Evolutionary conservation across 441 rosid species (phyloP), one percentile per base, ranked within the genome.

Genomic region (Biscutella laevigata): DNA sequence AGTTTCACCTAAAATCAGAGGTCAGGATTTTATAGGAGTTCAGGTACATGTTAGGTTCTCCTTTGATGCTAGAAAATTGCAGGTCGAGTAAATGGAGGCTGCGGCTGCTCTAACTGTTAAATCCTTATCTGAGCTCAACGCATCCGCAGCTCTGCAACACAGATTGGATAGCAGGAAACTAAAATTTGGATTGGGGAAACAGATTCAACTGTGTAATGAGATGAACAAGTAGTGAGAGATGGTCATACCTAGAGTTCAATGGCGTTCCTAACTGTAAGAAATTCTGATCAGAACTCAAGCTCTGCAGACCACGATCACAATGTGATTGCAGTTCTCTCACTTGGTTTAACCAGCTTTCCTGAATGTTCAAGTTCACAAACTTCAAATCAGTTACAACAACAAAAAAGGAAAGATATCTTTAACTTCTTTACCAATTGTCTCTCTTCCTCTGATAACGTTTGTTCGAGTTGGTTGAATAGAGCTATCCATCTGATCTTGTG

Each of bases 51-150:
- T 59, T 34, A 79, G 78, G 30, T 86, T 80, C 49, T 82, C 92
- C 75, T 79, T n/a, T n/a, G n/a, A n/a, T n/a, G n/a, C 59, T 53
- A 86, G 56, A 62, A 80, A 82, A 67, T 64, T 69, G 77, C 84
- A 82, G 7, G 98, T 92, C 9, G 98, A 86, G 59, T 80, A 92
- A 25, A 92, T 72, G 51, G 96, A 85, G 43, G 96, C 98, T 45
- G 98, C 98, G 10, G 96, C 91, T 45, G 95, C 96, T 72, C 74
- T 80, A 26, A 86, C 77, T 63, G 80, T 82, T 44, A 86, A 62
- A 64, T 79, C 92, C 73, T 67, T 78, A 49, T 80, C 88, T 4
- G 76, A 68, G 50, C 59, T 48, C 29, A 81, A 73, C 3, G 47
- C 69, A 37, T 66, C 53, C 62, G 60, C 68, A 10, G 73, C 59